phyloP scores from a whole-genome alignment of 2,329 filamentous ascomycete species.

The Rhynchosporium graminicola region DNA sequence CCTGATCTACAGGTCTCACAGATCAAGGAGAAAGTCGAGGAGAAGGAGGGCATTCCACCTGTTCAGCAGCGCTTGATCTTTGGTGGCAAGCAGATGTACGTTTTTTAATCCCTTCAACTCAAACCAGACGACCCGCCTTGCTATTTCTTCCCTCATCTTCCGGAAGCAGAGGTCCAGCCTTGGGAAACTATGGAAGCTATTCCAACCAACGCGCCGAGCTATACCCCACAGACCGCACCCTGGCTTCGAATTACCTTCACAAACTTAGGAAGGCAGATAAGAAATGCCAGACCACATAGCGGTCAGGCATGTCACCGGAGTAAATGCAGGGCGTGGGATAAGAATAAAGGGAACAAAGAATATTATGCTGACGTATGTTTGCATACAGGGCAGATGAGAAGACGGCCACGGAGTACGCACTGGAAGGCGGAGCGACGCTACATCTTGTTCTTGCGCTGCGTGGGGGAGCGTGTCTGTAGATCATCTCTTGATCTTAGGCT shows the following conservation, averaged over 20 bases:
- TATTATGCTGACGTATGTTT: conserved; percentile 6
- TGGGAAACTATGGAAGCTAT: neutral
- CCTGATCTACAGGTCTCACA: conserved; percentile 67
- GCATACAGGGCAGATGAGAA: conserved; percentile 83
- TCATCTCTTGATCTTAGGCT: neutral
- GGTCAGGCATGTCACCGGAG: no score
- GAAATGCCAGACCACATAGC: no score
- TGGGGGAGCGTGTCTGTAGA: conserved; percentile 56
- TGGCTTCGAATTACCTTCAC: conserved; percentile 7
- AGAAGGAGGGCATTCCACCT: conserved; percentile 97
- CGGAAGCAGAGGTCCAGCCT: neutral
- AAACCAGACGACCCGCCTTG: neutral
- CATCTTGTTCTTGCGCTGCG: conserved; percentile 94
- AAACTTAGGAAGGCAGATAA: neutral
- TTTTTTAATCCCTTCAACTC: conserved; percentile 20
- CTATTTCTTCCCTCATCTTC: neutral
- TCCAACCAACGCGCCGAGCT: neutral
- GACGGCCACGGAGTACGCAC: conserved; percentile 84
- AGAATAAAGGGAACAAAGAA: neutral
- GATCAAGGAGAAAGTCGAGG: conserved; percentile 99
- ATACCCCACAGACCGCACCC: conserved; percentile 11
- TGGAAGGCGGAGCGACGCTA: conserved; percentile 89
- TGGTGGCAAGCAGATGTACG: conserved; percentile 96
- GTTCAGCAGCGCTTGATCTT: conserved; percentile 96
- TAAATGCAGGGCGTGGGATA: neutral